phyloP scores from a whole-genome alignment of 1,139 yeast species.

The Blastobotrys malaysiensis region DNA sequence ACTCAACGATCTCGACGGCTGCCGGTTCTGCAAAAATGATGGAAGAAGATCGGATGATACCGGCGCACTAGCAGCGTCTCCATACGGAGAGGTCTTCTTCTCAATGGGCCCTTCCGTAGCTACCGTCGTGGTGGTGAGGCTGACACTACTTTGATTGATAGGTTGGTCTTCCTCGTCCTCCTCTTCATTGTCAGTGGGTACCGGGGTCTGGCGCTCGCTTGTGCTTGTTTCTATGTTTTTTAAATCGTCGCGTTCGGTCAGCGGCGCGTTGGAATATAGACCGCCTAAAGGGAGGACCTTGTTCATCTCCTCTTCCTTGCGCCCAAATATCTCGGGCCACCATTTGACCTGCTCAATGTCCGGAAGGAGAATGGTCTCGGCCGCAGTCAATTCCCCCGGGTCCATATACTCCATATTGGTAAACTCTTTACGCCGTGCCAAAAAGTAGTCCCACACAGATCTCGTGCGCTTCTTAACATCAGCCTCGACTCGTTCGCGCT shows the following conservation, averaged over 20 bases:
- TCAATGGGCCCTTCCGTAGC: background rate
- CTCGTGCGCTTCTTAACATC: constrained; percentile 48
- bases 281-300: constrained; percentile 3
- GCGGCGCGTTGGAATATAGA: background rate
- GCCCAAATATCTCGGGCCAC: constrained; percentile 85
- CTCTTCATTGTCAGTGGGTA: background rate
- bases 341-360: constrained; percentile 65
- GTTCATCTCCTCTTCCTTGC: constrained; percentile 78
- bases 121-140: background rate
- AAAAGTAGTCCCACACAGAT: constrained; percentile 92
- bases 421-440: constrained; percentile 70
- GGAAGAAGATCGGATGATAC: background rate
- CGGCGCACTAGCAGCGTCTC: background rate
- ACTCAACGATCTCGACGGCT: background rate
- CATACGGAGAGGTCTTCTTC: background rate
- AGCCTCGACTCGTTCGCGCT: constrained; percentile 49
- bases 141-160: background rate
- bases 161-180: background rate
- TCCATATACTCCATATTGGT: constrained; percentile 44
- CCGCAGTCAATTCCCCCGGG: constrained; percentile 14
- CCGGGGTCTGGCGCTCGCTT: background rate
- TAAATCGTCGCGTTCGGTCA: background rate
- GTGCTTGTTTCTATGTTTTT: background rate
- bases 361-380: constrained; percentile 52
- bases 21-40: background rate